Conservation (phyloP, 805 yeast species). For the Cyberlindnera maclurae region DNA sequence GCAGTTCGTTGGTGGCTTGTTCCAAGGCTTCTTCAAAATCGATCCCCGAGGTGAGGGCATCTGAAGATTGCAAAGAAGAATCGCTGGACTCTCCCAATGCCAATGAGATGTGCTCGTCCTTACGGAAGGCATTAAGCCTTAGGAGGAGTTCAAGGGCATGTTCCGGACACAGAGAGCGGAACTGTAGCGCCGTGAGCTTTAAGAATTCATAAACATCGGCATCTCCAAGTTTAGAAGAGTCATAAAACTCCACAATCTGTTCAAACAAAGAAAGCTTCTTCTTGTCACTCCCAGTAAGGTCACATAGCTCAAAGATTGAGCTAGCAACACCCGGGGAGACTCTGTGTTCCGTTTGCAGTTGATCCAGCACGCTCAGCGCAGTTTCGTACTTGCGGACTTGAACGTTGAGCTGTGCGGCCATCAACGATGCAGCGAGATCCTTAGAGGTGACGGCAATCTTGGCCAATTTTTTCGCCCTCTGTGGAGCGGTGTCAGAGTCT, state of each 20-base stretch:
- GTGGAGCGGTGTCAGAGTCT: conserved; percentile 3
- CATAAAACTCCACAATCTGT: neutral
- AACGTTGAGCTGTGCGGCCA: conserved; percentile 30
- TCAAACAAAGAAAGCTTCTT: conserved; percentile 28
- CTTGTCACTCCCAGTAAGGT: conserved; percentile 32
- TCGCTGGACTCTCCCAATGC: conserved; percentile 22
- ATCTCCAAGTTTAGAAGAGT: conserved; percentile 4
- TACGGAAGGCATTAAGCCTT: conserved; percentile 24
- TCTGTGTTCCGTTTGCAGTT: conserved; percentile 14
- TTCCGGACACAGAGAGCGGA: conserved; percentile 19
- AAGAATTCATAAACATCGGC: conserved; percentile 24
- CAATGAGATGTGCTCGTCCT: conserved; percentile 22
- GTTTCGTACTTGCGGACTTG: conserved; percentile 26
- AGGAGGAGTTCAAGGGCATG: conserved; percentile 9
- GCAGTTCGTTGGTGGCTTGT: conserved; percentile 12
- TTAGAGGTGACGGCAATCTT: conserved; percentile 27
- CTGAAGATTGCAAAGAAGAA: conserved; percentile 21
- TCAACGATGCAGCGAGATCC: conserved; percentile 26
- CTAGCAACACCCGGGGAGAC: conserved; percentile 43
- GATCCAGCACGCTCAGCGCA: conserved; percentile 32
- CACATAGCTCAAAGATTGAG: conserved; percentile 43
- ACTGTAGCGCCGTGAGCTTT: conserved; percentile 30
- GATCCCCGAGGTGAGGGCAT: conserved; percentile 23
- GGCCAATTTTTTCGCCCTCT: conserved; percentile 28
- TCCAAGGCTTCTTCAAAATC: conserved; percentile 26